These are phyloP conservation scores for Triticum aestivum DNA, from an alignment of 176 grass and related monocot species.

Conservation along the genomic window DNA sequence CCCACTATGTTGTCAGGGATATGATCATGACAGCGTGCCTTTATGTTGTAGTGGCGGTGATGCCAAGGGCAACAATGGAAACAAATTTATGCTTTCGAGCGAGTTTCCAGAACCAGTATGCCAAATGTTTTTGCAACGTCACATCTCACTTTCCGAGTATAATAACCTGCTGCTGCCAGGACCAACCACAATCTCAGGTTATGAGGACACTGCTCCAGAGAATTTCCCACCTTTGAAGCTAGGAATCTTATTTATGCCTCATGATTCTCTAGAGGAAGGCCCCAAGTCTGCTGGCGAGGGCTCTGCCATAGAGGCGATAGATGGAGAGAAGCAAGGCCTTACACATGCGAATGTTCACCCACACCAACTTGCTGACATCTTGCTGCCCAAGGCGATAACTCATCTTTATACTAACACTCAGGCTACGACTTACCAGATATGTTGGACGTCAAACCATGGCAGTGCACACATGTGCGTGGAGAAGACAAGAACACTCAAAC, in stretches of 20 bases:
- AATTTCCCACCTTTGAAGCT: background rate
- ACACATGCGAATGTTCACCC: too few relatives aligned
- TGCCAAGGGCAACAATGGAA: background rate
- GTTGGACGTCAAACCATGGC: too few relatives aligned
- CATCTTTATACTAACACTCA: too few relatives aligned
- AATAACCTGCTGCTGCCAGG: background rate
- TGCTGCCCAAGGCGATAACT: too few relatives aligned
- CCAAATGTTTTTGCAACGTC: background rate
- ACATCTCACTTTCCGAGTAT: background rate
- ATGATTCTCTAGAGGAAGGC: background rate
- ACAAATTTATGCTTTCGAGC: background rate
- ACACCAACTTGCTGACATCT: too few relatives aligned
- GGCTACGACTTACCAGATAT: too few relatives aligned
- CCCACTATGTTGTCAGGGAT: background rate
- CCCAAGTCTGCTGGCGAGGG: background rate
- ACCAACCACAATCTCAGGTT: background rate
- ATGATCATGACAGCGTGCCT: background rate
- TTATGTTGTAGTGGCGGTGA: background rate
- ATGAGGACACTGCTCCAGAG: background rate
- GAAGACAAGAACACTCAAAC: too few relatives aligned
- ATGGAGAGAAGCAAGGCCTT: constrained; percentile 1
- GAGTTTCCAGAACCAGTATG: background rate
- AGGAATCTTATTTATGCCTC: background rate
- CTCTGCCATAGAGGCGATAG: background rate
- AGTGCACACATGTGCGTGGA: too few relatives aligned